Base-by-base conservation (phyloP, 331 rosid genomes). In the Rosa hybrid region DNA sequence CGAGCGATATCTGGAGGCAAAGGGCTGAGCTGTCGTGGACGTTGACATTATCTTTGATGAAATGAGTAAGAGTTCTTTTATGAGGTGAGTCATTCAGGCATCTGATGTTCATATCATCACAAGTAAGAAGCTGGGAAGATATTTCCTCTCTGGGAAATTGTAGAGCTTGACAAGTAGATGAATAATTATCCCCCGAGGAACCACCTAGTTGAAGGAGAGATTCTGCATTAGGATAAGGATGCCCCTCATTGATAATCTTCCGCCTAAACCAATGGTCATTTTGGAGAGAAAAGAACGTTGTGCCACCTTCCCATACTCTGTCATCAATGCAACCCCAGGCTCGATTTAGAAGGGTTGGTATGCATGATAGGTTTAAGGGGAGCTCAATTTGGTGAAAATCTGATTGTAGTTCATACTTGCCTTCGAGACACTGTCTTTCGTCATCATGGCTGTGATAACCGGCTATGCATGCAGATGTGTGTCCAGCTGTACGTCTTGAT, bases 201-300 rank as follows among this genome's bases (percentile, higher is more conserved):
- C 78, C 25, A 53, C 81, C 68, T 63, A 81, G 81, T 48, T 91
- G 81, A 77, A 81, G 69, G 78, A 89, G 79, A 84, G 86, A 78
- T 81, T 89, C 86, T n/a, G 75, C 41, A 76, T 63, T 73, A 78
- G 78, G 74, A 84, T 50, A 67, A 62, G 51, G 87, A 80, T 68
- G 72, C 30, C 62, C 71, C 56, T 82, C 78, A 59, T 57, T 45
- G 50, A 84, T 68, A 82, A 82, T 81, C 71, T 67, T 77, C 71
- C 76, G 74, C 74, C 77, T 79, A 69, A 78, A 74, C 86, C 81
- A 79, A 72, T 77, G 79, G 72, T 77, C 81, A 21, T 51, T 65
- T 72, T 83, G 73, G 16, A 88, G 88, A 81, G 89, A 56, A 68
- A 80, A 70, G 23, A 51, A 27, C 64, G 49, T 8, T 84, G 79